phyloP scores from a whole-genome alignment of 148 eudicot genomes.

The Chenopodium album region DNA sequence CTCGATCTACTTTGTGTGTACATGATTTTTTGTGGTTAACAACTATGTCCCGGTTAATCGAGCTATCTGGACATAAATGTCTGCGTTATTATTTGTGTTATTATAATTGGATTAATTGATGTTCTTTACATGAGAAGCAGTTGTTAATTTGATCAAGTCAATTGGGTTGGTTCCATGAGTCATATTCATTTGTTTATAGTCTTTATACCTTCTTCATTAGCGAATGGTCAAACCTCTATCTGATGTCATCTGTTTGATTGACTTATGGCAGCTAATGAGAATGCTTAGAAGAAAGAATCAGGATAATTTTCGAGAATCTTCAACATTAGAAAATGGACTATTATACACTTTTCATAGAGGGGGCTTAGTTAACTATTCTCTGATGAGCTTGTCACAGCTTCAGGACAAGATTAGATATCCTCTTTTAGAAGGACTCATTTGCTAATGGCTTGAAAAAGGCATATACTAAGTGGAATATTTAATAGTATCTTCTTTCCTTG shows the following conservation, averaged over 20 bases:
- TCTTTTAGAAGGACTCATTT: not conserved
- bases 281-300: not conserved
- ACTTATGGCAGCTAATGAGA: conserved; percentile 3
- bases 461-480: not conserved
- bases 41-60: not conserved
- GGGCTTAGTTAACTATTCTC: conserved; percentile 12
- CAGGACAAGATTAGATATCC: conserved; percentile 7
- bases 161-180: not conserved
- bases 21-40: not conserved
- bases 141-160: conserved; percentile 8
- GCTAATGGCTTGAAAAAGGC: not conserved
- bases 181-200: not conserved
- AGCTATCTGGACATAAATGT: not conserved
- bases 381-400: conserved; percentile 16
- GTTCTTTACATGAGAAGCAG: not conserved
- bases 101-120: not conserved
- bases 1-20: not conserved
- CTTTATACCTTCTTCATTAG: not conserved
- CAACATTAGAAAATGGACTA: not conserved
- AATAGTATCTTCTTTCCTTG: not conserved
- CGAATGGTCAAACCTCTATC: conserved; percentile 6
- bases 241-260: conserved; percentile 5
- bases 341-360: not conserved
- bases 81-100: not conserved
- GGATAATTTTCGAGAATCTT: not conserved